A percentile compares a stretch with the other conserved stretches of the same genome.
Evolutionary conservation across 148 eudicot species (phyloP).

Genomic region (Rhododendron griersonianum): DNA sequence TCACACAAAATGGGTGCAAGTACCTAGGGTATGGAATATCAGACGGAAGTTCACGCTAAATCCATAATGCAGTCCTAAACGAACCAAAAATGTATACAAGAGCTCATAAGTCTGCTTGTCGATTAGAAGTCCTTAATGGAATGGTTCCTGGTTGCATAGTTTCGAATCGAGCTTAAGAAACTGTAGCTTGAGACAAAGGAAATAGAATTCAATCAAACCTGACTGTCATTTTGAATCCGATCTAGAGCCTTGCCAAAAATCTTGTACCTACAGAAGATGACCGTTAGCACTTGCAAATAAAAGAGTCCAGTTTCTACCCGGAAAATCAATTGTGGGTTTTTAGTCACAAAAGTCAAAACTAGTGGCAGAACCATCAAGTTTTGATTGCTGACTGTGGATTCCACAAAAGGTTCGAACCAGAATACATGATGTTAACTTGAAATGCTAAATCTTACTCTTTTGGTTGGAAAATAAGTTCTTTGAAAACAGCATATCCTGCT

Average conservation of each 20-base stretch:
- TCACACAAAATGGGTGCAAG: neutral
- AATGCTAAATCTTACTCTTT: constrained; percentile 56
- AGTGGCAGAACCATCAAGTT: neutral
- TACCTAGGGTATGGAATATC: neutral
- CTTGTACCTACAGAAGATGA: constrained; percentile 57
- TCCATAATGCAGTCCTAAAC: neutral
- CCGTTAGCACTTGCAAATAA: neutral
- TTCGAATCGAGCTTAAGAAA: neutral
- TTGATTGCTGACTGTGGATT: neutral
- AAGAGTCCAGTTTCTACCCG: neutral
- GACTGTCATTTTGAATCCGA: constrained; percentile 77
- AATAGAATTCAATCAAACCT: constrained; percentile 42
- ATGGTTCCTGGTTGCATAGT: neutral
- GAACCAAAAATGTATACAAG: neutral
- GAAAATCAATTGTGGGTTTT: neutral
- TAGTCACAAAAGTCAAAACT: neutral
- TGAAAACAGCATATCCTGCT: constrained; percentile 81
- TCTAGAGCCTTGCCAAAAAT: constrained; percentile 76
- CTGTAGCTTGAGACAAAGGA: neutral
- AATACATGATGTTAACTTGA: neutral
- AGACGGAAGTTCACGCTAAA: neutral
- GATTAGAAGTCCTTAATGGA: neutral
- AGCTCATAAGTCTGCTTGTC: neutral
- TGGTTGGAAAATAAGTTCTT: constrained; percentile 86
- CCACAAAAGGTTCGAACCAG: neutral